These are phyloP conservation scores for Alternaria sp. DNA, from an alignment of 2,329 filamentous ascomycete species.

Conservation along the genomic window DNA sequence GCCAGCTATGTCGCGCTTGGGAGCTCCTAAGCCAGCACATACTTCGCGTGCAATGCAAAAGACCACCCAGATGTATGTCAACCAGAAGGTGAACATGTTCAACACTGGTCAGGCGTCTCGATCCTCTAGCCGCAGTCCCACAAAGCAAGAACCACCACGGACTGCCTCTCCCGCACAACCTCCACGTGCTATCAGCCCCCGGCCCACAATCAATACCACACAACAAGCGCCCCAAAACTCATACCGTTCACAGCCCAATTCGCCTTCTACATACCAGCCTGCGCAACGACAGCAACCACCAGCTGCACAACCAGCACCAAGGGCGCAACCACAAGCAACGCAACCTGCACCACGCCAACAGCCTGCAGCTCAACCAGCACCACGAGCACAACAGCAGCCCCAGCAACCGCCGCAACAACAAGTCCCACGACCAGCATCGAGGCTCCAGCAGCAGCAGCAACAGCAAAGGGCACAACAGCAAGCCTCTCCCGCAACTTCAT, in stretches of 20 bases:
- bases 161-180: conserved; percentile 71
- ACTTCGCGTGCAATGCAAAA: conserved; percentile 96
- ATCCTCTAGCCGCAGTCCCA: conserved; percentile 64
- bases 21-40: conserved; percentile 88
- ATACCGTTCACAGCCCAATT: conserved; percentile 17
- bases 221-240: conserved; percentile 25
- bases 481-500: conserved; percentile 20
- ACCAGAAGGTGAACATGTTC: conserved; percentile 84
- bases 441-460: conserved; percentile 12
- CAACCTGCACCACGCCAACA: conserved; percentile 15
- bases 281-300: conserved; percentile 9
- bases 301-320: conserved; percentile 7
- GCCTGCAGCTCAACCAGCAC: conserved; percentile 2
- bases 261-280: conserved; percentile 19
- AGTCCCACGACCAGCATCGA: conserved; percentile 5
- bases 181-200: conserved; percentile 64
- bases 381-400: not conserved
- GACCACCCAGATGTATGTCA: conserved; percentile 86
- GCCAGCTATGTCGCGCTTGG: conserved; percentile 75
- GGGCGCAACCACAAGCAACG: conserved; percentile 9
- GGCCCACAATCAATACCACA: conserved; percentile 60
- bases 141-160: conserved; percentile 54
- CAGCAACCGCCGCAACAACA: conserved; percentile 10
- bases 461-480: conserved; percentile 10
- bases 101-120: conserved; percentile 59